Percentiles rank a stretch among this genome's conserved stretches.
phyloP scores from a whole-genome alignment of 805 yeast genomes.

The Yamadazyma sp. region DNA sequence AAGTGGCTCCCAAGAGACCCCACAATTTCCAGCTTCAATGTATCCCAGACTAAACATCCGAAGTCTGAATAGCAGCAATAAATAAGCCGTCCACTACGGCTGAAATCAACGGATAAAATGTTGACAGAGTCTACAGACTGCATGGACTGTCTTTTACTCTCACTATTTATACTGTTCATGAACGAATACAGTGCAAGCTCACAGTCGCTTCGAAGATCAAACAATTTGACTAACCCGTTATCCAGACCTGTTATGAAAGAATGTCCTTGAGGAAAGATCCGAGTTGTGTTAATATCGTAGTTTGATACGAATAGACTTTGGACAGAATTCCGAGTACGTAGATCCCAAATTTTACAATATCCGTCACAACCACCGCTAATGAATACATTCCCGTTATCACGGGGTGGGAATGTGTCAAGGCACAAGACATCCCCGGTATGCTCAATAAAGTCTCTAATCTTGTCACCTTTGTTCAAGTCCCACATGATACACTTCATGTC shows the following conservation, averaged over 20 bases:
- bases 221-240: slow-evolving; percentile 68
- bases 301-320: slow-evolving; percentile 55
- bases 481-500: slow-evolving; percentile 78
- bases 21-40: slow-evolving; percentile 60
- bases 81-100: slow-evolving; percentile 71
- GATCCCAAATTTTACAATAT: slow-evolving; percentile 65
- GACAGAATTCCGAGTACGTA: slow-evolving; percentile 47
- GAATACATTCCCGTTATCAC: slow-evolving; percentile 33
- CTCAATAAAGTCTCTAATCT: slow-evolving; percentile 55
- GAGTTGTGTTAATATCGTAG: slow-evolving; percentile 60
- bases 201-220: slow-evolving; percentile 77
- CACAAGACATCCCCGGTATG: slow-evolving; percentile 73
- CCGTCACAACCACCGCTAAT: slow-evolving; percentile 72
- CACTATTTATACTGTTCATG: slow-evolving; percentile 6
- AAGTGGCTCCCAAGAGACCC: slow-evolving; percentile 60
- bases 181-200: slow-evolving; percentile 51
- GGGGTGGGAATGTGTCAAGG: slow-evolving; percentile 26
- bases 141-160: slow-evolving; percentile 6
- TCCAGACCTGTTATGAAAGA: slow-evolving; percentile 77
- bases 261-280: slow-evolving; percentile 68
- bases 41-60: slow-evolving; percentile 78
- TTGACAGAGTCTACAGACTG: slow-evolving; percentile 37
- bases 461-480: slow-evolving; percentile 68
- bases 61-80: slow-evolving; percentile 75
- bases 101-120: slow-evolving; percentile 68